Evolutionary conservation across 2,329 filamentous ascomycete genomes (phyloP), one percentile per base, ranked within the genome.

Genomic region (Colletotrichum incanum): DNA sequence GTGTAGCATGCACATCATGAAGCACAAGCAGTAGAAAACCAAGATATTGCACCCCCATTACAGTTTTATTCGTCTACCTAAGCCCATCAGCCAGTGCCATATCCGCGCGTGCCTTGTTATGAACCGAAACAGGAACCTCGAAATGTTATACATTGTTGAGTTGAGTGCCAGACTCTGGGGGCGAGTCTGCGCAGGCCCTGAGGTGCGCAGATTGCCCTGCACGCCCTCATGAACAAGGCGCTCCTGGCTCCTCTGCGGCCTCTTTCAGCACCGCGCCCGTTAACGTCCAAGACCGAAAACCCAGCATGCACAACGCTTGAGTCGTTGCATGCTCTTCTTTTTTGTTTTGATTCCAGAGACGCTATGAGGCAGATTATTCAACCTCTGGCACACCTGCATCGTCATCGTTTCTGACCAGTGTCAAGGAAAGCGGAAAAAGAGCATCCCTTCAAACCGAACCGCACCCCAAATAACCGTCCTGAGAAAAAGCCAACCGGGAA

Each of bases 61-160:
- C 71, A 73, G 43, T 73, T 71, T 73, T 67, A 69, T 74, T 74
- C 72, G 63, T 74, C 73, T 74, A 74, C 72, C 73, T 70, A 74
- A 70, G 56, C 68, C 68, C 68, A 69, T 72, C 72, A 74, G 68
- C 73, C 72, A 65, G 52, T 73, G 67, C 61, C 66, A 62, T 66
- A 73, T 66, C 61, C 72, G 55, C 65, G 56, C 52, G 65, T 71
- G 64, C 72, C 72, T 64, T 61, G 67, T 65, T 63, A 37, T 61
- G 65, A 70, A 65, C 65, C 59, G 70, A 65, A 73, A 68, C 63
- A 72, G 65, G 60, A 69, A 72, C 54, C 61, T 70, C 47, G 23
- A 54, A 39, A 59, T 74, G 73, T 74, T 74, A 47, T 74, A 74
- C 73, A 74, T 50, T 41, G 49, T 63, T 66, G 67, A 64, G 61